Base-by-base conservation (phyloP, 1,139 yeast species). In the Ashbya aceris region DNA sequence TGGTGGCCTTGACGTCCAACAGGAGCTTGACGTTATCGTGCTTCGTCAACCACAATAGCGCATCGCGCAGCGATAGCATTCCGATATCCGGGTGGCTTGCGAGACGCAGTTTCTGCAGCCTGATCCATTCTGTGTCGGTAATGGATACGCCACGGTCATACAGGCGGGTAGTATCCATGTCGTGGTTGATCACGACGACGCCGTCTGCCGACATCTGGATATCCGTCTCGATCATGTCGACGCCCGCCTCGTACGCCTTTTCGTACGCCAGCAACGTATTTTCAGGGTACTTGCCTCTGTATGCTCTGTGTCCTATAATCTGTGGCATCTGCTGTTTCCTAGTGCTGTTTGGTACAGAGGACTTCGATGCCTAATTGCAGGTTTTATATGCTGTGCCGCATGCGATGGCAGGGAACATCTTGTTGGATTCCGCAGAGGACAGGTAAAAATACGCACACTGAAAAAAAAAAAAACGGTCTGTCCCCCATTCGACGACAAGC, bases 1-100 rank as follows among this genome's bases (percentile, higher is more conserved):
- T 85, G 40, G 76, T 73, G 14, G 77, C 68, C 64, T 91, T 91
- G 54, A 89, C 77, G 59, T 91, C 98, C 49, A 91, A 67, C 86
- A 86, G 83, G 43, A 86, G 61, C 50, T 70, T 70, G 17, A 71
- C 60, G 39, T 54, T 51, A 12, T 56, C 53, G 41, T 74, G 72
- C 4, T 61, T 54, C 3, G 68, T 62, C 48, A 77, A 70, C 84
- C 93, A 81, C 20, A 64, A 52, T 10, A 85, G 66, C 1, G 83
- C 66, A 11, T 81, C 77, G 20, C 61, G 61, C 34, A 91, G 73
- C 0, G 83, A 73, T 14, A 87, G 71, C 64, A 89, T 71, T 10
- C 65, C 67, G 50, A 78, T 79, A 8, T 65, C 60, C 0, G 82
- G 77, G 27, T 73, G 72, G 27, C 65, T 67, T 36, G 67, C 67